phyloP scores from a whole-genome alignment of 345 rosid species.

The Salix viminalis region DNA sequence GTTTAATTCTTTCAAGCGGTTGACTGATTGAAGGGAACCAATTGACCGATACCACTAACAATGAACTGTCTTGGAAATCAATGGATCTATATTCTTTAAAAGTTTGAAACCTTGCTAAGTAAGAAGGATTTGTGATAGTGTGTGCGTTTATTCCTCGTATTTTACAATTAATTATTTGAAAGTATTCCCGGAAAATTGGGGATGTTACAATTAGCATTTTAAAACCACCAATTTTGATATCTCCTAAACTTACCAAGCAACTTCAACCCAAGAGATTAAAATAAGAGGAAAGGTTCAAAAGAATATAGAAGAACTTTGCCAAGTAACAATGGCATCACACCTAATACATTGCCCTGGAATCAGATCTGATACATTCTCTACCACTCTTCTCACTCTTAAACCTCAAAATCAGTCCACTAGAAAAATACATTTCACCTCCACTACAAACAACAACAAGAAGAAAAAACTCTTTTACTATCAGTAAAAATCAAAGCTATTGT shows the following conservation, averaged over 20 bases:
- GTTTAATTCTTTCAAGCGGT: too few species aligned
- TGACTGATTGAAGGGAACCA: too few species aligned
- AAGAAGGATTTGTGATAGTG: too few species aligned
- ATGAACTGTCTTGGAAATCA: too few species aligned
- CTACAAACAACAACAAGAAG: neutral
- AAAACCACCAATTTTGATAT: neutral
- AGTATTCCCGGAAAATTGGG: too few species aligned
- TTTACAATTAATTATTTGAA: too few species aligned
- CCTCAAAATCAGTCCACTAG: neutral
- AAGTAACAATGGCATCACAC: neutral
- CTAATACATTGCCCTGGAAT: neutral
- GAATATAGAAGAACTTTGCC: neutral
- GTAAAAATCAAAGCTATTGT: neutral
- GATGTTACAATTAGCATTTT: neutral
- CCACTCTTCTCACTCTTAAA: neutral
- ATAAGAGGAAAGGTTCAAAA: neutral
- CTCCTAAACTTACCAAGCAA: neutral
- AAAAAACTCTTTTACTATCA: neutral
- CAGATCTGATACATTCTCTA: neutral
- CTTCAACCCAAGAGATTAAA: neutral
- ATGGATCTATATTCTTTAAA: too few species aligned
- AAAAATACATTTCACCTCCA: neutral
- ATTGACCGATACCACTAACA: too few species aligned
- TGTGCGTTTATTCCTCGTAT: too few species aligned
- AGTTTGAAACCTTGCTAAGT: too few species aligned